phyloP scores from a whole-genome alignment of 176 grass and related monocot species.

The Oryza longistaminata region DNA sequence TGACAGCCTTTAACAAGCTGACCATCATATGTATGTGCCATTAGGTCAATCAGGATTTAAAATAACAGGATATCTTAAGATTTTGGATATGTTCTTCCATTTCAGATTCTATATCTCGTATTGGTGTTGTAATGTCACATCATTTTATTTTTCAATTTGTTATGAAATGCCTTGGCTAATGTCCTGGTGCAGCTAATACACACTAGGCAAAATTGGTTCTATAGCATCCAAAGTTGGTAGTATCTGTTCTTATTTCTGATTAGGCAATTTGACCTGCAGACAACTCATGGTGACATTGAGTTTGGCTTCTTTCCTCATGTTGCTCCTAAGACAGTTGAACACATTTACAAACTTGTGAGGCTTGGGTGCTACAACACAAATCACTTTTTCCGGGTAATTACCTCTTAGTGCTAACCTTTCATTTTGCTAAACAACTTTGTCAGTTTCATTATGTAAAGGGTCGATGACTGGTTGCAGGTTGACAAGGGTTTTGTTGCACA shows the following conservation, averaged over 20 bases:
- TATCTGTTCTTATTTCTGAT: constrained; percentile 10
- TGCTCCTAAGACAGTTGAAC: constrained; percentile 88
- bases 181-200: not conserved
- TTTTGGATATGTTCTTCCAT: not conserved
- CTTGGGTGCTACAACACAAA: constrained; percentile 98
- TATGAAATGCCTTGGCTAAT: not conserved
- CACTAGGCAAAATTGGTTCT: not conserved
- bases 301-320: constrained; percentile 89
- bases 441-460: not conserved
- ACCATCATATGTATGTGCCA: too few species aligned
- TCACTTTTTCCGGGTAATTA: constrained; percentile 80
- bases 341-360: constrained; percentile 91
- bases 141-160: not conserved
- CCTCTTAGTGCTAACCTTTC: not conserved
- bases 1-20: too few species aligned
- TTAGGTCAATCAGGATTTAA: not conserved
- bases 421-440: not conserved
- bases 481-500: constrained; percentile 98
- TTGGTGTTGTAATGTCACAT: not conserved
- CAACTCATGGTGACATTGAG: constrained; percentile 87
- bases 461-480: constrained; percentile 50
- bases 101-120: not conserved
- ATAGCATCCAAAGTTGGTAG: not conserved
- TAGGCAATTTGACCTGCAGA: constrained; percentile 57
- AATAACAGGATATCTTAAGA: not conserved